phyloP scores from a whole-genome alignment of 306 rosid species.

The Prunus mongolica region DNA sequence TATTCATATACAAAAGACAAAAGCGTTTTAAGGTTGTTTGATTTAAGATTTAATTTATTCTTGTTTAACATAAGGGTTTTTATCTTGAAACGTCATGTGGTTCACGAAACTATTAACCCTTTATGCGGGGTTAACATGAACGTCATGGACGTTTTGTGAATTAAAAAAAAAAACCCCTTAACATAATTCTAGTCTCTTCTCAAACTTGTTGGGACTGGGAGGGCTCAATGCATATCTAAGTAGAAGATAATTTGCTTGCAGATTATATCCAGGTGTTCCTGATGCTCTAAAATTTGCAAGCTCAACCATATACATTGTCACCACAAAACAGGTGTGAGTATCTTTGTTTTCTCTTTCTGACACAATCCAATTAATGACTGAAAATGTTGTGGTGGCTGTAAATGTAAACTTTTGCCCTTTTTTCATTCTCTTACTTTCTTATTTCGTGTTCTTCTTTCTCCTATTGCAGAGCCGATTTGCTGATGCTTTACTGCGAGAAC shows the following conservation, averaged over 20 bases:
- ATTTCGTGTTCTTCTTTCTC: neutral
- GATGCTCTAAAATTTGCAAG: conserved; percentile 77
- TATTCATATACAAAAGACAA: conserved; percentile 3
- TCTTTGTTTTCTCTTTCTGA: neutral
- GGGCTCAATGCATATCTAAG: neutral
- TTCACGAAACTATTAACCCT: too few species aligned
- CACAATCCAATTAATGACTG: neutral
- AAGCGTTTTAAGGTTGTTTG: neutral
- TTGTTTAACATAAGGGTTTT: too few species aligned
- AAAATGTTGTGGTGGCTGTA: neutral
- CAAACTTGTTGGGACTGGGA: neutral
- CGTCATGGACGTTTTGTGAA: neutral
- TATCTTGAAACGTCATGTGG: too few species aligned
- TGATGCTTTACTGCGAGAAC: conserved; percentile 73
- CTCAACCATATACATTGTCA: conserved; percentile 73
- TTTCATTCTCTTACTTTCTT: conserved; percentile 1
- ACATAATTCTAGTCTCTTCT: neutral
- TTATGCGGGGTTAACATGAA: too few species aligned
- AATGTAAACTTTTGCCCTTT: neutral
- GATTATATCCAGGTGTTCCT: conserved; percentile 75
- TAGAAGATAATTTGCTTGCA: conserved; percentile 23
- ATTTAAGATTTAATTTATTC: too few species aligned
- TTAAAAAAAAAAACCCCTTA: neutral
- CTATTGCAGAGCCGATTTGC: conserved; percentile 69
- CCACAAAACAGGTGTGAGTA: conserved; percentile 72